Conservation (phyloP, 2,329 filamentous ascomycete genomes). For the Pseudogymnoascus sp. region DNA sequence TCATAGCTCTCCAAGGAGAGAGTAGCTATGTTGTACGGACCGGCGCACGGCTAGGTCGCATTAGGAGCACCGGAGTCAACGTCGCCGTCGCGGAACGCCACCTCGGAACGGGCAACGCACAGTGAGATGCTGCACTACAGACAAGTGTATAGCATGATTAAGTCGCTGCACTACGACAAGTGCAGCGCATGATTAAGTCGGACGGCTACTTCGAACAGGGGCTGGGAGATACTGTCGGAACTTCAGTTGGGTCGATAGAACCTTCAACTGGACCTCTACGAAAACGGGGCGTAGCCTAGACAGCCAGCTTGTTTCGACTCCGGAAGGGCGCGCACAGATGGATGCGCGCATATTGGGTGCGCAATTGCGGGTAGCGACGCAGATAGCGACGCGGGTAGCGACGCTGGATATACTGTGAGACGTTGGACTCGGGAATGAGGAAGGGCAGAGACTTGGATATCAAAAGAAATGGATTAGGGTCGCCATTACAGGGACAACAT, state of each 20-base stretch:
- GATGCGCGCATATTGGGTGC: neutral
- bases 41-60: neutral
- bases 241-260: neutral
- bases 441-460: neutral
- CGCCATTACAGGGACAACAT: neutral
- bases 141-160: neutral
- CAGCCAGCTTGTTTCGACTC: neutral
- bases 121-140: neutral
- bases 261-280: neutral
- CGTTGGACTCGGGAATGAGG: neutral
- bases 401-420: neutral
- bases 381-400: neutral
- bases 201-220: neutral
- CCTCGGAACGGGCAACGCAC: neutral
- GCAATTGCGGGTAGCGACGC: neutral
- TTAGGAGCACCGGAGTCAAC: neutral
- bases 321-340: neutral
- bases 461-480: neutral
- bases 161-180: neutral
- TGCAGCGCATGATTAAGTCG: neutral
- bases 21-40: neutral
- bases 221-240: constrained; percentile 2
- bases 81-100: neutral
- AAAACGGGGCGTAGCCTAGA: neutral
- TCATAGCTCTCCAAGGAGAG: constrained; percentile 4